Percentiles rank a stretch among this genome's conserved stretches.
Evolutionary conservation across 2,329 filamentous ascomycete genomes (phyloP).

Genomic region (Calonectria crousiana): DNA sequence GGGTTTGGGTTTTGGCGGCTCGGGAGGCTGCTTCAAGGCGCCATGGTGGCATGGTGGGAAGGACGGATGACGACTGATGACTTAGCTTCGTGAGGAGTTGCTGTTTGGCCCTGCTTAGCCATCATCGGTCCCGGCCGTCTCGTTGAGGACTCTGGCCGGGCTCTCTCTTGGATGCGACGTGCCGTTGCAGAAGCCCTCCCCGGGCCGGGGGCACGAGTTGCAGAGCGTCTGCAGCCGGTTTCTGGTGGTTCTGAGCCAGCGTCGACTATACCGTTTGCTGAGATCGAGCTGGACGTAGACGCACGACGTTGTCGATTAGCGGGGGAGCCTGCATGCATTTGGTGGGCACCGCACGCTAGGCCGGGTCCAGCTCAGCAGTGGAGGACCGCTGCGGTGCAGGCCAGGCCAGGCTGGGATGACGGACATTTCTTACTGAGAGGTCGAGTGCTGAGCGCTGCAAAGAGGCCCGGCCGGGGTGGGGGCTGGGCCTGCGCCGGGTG

Average conservation of each 20-base stretch:
- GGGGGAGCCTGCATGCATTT: slow-evolving; percentile 17
- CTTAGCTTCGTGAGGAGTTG: slow-evolving; percentile 4
- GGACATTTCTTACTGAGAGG: slow-evolving; percentile 8
- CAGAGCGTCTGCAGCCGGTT: not conserved
- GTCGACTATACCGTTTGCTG: not conserved
- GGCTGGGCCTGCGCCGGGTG: slow-evolving; percentile 33
- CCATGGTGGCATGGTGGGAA: not conserved
- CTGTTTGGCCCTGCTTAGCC: not conserved
- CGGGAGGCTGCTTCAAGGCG: slow-evolving; percentile 18
- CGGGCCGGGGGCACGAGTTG: not conserved
- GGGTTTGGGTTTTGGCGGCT: slow-evolving; percentile 26
- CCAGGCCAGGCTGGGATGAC: not conserved
- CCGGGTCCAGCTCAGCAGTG: not conserved
- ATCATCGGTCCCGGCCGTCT: not conserved
- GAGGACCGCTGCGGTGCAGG: not conserved
- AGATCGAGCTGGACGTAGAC: not conserved
- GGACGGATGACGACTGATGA: not conserved
- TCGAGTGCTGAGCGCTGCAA: not conserved
- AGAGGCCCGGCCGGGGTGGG: not conserved
- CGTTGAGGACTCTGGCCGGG: not conserved
- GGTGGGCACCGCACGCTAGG: not conserved
- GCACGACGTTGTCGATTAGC: slow-evolving; percentile 19
- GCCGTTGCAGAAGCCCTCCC: not conserved
- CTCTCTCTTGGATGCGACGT: not conserved
- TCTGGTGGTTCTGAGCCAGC: not conserved